These are phyloP conservation scores for Styphnolobium japonicum DNA, from an alignment of 306 rosid species.

Conservation along the genomic window DNA sequence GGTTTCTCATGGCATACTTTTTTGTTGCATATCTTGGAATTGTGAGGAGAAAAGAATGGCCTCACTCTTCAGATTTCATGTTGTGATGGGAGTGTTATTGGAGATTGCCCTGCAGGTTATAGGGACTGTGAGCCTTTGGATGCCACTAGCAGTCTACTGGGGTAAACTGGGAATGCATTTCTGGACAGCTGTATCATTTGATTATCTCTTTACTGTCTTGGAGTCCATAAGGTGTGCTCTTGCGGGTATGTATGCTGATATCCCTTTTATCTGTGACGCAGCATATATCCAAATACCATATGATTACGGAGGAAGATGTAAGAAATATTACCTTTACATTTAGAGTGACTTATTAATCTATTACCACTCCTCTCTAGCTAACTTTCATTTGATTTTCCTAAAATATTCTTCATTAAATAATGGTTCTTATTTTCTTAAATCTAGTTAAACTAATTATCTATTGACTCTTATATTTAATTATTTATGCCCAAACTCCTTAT, in stretches of 20 bases:
- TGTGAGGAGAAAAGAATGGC: constrained; percentile 98
- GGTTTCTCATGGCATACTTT: constrained; percentile 96
- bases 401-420: too few species aligned
- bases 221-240: constrained; percentile 86
- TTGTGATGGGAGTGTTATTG: constrained; percentile 88
- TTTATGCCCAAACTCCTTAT: too few species aligned
- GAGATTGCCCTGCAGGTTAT: constrained; percentile 91
- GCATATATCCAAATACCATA: constrained; percentile 92
- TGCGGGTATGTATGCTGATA: constrained; percentile 84
- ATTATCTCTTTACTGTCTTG: constrained; percentile 71
- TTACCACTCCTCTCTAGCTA: too few species aligned
- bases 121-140: constrained; percentile 91
- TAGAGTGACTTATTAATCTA: too few species aligned
- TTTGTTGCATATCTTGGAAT: constrained; percentile 84
- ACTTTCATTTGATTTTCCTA: too few species aligned
- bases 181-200: constrained; percentile 70
- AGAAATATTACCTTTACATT: background rate
- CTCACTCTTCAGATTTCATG: constrained; percentile 92
- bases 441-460: too few species aligned
- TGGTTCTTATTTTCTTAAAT: too few species aligned
- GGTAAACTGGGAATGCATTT: constrained; percentile 95
- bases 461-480: too few species aligned
- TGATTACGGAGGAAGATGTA: constrained; percentile 49
- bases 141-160: constrained; percentile 78
- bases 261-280: constrained; percentile 87